Evolutionary conservation across 2,329 filamentous ascomycete genomes (phyloP).

Genomic region (Cladorrhinum sp.): DNA sequence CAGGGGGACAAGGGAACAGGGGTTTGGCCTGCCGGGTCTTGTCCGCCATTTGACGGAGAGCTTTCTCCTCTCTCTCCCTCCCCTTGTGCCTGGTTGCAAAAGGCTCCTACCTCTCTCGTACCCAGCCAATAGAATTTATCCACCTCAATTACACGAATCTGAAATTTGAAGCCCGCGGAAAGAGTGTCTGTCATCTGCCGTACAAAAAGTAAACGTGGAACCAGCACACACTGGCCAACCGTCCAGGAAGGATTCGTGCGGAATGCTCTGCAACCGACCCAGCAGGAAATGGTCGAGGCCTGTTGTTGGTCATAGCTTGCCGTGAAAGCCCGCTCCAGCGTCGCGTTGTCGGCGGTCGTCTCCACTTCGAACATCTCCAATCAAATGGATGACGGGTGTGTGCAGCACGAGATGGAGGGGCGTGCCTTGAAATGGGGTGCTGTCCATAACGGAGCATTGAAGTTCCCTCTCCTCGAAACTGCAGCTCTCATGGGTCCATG

Average conservation of each 20-base stretch:
- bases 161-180: not conserved
- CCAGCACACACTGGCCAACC: no score
- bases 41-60: not conserved
- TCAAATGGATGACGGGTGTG: not conserved
- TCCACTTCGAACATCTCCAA: not conserved
- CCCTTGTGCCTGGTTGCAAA: not conserved
- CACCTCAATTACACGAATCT: not conserved
- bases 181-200: not conserved
- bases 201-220: no score
- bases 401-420: conserved; percentile 4
- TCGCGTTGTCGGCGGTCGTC: not conserved
- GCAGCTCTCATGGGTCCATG: conserved; percentile 20
- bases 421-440: conserved; percentile 2
- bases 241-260: not conserved
- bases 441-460: conserved; percentile 4
- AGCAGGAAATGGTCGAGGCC: not conserved
- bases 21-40: not conserved
- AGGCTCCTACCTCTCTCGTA: not conserved
- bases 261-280: not conserved
- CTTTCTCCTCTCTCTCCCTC: not conserved
- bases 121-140: no score
- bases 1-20: not conserved
- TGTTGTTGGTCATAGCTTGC: not conserved
- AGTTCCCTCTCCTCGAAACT: conserved; percentile 8
- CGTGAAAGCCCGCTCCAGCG: not conserved